Evolutionary conservation across 2,329 filamentous ascomycete genomes (phyloP).

Genomic region (Aspergillus flavus): DNA sequence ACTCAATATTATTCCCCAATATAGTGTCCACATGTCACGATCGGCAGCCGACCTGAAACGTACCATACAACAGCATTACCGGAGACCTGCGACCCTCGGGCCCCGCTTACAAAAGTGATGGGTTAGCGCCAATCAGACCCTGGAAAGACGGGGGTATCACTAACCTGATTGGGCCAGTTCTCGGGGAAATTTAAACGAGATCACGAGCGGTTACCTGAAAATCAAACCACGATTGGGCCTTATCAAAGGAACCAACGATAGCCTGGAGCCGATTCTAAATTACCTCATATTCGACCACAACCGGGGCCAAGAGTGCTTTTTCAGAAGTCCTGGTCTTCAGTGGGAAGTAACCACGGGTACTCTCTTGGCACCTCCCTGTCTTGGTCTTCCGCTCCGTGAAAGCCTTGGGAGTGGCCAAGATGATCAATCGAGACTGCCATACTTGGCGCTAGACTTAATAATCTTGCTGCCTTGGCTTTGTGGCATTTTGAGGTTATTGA

Average conservation of each 20-base stretch:
- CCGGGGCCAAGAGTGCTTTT: background rate
- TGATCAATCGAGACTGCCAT: background rate
- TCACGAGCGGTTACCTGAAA: conserved; percentile 1
- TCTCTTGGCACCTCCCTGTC: conserved; percentile 10
- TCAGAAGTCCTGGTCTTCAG: background rate
- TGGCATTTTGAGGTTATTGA: background rate
- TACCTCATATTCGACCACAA: background rate
- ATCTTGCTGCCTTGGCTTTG: conserved; percentile 9
- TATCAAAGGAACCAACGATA: background rate
- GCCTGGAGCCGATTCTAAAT: background rate
- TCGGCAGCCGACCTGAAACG: conserved; percentile 3
- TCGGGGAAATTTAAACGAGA: conserved; percentile 6
- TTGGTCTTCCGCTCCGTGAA: conserved; percentile 9
- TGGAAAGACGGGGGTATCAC: background rate
- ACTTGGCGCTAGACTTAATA: conserved; percentile 7
- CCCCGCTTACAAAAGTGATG: conserved; percentile 6
- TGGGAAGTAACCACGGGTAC: conserved; percentile 3
- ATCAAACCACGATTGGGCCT: background rate
- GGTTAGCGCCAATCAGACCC: conserved; percentile 2
- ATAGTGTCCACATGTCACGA: conserved; percentile 3
- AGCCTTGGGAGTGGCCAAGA: conserved; percentile 12
- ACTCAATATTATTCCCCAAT: background rate
- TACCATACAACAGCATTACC: conserved; percentile 2
- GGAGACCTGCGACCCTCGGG: conserved; percentile 2
- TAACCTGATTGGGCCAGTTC: conserved; percentile 1